Evolutionary conservation across 495 filamentous ascomycete species (phyloP), one percentile per base, ranked within the genome.

Genomic region (Aspergillus leporis): DNA sequence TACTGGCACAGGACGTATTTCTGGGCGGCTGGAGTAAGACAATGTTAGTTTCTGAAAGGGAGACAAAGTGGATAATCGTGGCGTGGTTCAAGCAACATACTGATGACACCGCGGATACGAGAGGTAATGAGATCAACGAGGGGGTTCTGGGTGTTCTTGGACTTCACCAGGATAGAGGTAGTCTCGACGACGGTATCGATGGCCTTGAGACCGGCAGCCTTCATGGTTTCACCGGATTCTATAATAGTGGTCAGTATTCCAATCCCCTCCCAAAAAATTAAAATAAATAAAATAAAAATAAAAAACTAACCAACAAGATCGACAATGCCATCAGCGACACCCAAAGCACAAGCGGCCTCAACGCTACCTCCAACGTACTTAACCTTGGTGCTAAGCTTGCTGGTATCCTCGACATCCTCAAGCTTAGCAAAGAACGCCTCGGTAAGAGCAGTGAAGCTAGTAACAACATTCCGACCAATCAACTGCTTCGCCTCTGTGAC

Each of bases 171-270:
- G 25, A 97, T 84, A 23, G 94, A 92, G 4, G 86, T 91, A 55
- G 88, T 91, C 53, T 89, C 85, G 28, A 97, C 80, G 18, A 98
- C 92, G 2, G 94, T 98, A 61, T 92, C 92, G 67, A 98, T 97
- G 60, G 95, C 85, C 73, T 94, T 95, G 45, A 98, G 81, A n/a
- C 95, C 95, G 34, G 93, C 93, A 3, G 92, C 94, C 66, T 88
- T 91, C 94, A 98, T 98, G 12, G 94, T 98, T 69, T 97, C 93
- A 50, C 94, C 94, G 38, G 94, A 98, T 84, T 98, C 94, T 97
- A 59, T 5, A 31, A 23, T 53, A 38, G 3, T 10, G 38, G 23
- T 51, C 21, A 53, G 16, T 21, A 25, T 22, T 13, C 2, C 12
- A 54, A 2, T 40, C 19, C 10, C 25, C 28, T 16, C 19, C 16